These are phyloP conservation scores for Neoboletus magnificus DNA, from an alignment of 768 basidiomycete species.

Conservation along the genomic window DNA sequence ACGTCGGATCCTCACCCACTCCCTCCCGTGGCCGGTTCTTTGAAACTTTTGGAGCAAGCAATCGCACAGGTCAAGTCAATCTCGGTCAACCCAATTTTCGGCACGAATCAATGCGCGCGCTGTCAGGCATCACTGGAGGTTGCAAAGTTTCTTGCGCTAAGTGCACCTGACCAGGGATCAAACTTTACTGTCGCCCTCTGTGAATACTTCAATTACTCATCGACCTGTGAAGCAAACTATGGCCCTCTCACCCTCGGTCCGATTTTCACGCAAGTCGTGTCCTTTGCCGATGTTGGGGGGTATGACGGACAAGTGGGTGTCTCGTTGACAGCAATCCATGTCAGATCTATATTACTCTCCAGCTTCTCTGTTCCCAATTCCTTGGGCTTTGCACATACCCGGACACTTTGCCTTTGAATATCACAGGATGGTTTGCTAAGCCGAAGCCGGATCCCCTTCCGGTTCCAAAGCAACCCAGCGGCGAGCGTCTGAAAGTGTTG, in stretches of 20 bases:
- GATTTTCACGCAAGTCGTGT: constrained; percentile 66
- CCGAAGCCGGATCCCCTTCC: constrained; percentile 71
- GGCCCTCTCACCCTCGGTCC: constrained; percentile 50
- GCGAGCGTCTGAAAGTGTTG: constrained; percentile 64
- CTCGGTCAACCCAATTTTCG: constrained; percentile 49
- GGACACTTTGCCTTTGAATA: constrained; percentile 55
- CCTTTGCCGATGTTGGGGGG: constrained; percentile 67
- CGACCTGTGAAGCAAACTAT: constrained; percentile 47
- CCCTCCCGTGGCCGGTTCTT: constrained; percentile 51
- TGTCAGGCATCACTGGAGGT: constrained; percentile 62
- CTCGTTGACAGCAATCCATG: not conserved
- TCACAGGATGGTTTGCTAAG: constrained; percentile 70
- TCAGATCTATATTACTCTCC: not conserved
- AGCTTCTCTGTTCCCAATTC: constrained; percentile 63
- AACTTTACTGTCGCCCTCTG: constrained; percentile 58
- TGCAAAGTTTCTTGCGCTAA: constrained; percentile 63
- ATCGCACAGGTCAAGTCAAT: constrained; percentile 57
- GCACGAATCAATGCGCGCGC: constrained; percentile 49
- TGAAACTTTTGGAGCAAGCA: constrained; percentile 48
- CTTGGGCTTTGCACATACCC: constrained; percentile 53
- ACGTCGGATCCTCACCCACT: constrained; percentile 63
- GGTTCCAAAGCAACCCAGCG: constrained; percentile 53
- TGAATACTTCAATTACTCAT: constrained; percentile 52
- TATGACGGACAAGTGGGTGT: constrained; percentile 64
- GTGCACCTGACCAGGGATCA: constrained; percentile 59